Base-by-base conservation (phyloP, 306 rosid species). In the Trifolium pratense region DNA sequence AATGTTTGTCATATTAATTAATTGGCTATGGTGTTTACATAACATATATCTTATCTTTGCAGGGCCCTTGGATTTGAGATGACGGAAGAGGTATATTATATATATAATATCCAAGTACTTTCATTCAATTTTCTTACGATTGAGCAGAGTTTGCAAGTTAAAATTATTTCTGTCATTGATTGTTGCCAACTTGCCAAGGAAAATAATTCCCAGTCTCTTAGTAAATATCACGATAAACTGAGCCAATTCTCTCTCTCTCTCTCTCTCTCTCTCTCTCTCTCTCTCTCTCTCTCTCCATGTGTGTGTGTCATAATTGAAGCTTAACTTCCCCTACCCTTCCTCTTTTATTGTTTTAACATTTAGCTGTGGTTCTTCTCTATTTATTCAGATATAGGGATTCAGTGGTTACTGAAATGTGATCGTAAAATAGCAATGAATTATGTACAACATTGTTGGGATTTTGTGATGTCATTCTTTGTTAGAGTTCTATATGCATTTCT, bases 51-150 rank as follows among this genome's bases (percentile, higher is more conserved):
- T 80, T 82, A 18, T 80, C 31, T 75, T 84, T 52, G 61, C 87
- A 94, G 99, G 93, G 97, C 97, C 49, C 97, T 94, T 68, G 99
- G 97, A 59, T 94, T 94, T 78, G 97, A 94, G 87, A 94, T 94
- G 99, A 91, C 45, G 3, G 13, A 60, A n/a, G 66, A 32, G 66
- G 66, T 60, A 60, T 60, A 29, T 29, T 29, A 29, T 29, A 29
- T 9, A 60, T 32, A 26, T 59, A 60, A 15, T 61, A 61, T 9
- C 21, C 4, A n/a, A 60, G 3, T n/a, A 32, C 42, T 15, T 32
- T 31, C 42, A n/a, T 32, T 61, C 25, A 31, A 29, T 59, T 60
- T 60, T 60, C 39, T 2, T 26, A 26, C 3, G 29, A 16, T 25
- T 25, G 8, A 25, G 36, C 5, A 6, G 16, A 25, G 63, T 57